Base-by-base conservation (phyloP, 805 yeast genomes). In the Zygosaccharomyces siamensis region DNA sequence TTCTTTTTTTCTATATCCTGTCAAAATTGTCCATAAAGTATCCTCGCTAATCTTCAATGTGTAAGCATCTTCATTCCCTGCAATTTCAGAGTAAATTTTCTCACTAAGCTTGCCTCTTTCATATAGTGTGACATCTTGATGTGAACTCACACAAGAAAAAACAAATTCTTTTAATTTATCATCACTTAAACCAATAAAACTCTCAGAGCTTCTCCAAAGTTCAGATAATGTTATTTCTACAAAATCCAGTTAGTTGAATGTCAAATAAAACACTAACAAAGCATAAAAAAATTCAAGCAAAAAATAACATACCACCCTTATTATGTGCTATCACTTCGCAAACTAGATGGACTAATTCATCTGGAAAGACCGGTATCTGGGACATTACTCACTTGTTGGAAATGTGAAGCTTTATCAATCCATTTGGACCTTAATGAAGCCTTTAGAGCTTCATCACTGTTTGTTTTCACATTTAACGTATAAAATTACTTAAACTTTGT, bases 11-110 rank as follows among this genome's bases (percentile, higher is more conserved):
- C 75, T 73, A 28, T 75, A 73, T 11, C 86, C 86, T 0, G 87
- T 78, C 36, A 85, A 64, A 43, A 72, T 73, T 14, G 72, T 57
- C 74, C 86, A 84, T 56, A 80, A 80, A 35, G 75, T 75, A 47
- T 78, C 82, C 24, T 78, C 78, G 4, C 74, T 70, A 3, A 84
- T 78, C 16, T 32, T 38, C 20, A 49, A 38, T n/a, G 39, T 32
- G 26, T 43, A 39, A 23, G 45, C 48, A 11, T 39, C 48, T 30
- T 50, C 51, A 38, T 47, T 33, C 7, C 33, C 43, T 24, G 30
- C 42, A n/a, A 45, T 39, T 39, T 33, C 41, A 27, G 40, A 10
- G 41, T 43, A 41, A 47, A 24, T 11, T 7, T 37, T 37, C 14
- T 39, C 26, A 39, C 47, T 32, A 16, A 28, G 8, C 33, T 49